Conservation (phyloP, 75 land plant species). For the Sequoiadendron giganteum region DNA sequence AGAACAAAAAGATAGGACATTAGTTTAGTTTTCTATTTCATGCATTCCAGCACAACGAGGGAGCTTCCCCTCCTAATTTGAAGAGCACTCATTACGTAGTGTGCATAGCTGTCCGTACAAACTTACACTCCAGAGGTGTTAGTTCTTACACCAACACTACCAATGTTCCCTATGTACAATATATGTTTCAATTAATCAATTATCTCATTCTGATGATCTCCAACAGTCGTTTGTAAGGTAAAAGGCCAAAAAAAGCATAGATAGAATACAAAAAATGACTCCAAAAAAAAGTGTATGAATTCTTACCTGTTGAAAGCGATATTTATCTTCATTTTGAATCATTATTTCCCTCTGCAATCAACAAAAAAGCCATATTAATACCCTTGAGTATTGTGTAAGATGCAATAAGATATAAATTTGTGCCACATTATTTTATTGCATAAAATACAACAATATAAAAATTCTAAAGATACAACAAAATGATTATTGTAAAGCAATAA, state of each 20-base stretch:
- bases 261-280: not conserved
- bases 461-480: not conserved
- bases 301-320: slow-evolving; percentile 86
- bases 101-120: too few species aligned
- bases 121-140: too few species aligned
- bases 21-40: too few species aligned
- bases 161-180: too few species aligned
- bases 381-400: not conserved
- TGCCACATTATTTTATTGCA: not conserved
- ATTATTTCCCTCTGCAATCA: slow-evolving; percentile 75
- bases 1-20: too few species aligned
- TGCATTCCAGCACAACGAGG: too few species aligned
- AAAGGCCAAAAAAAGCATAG: not conserved
- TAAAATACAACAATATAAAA: not conserved
- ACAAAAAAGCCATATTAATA: slow-evolving; percentile 1
- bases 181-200: not conserved
- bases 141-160: too few species aligned
- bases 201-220: not conserved
- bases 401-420: not conserved
- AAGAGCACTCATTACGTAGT: too few species aligned
- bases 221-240: not conserved
- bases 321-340: slow-evolving; percentile 74
- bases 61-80: too few species aligned
- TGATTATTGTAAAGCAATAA: not conserved
- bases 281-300: not conserved